Evolutionary conservation across 208 protist genomes (phyloP).

Genomic region (Strigomonas culicis): DNA sequence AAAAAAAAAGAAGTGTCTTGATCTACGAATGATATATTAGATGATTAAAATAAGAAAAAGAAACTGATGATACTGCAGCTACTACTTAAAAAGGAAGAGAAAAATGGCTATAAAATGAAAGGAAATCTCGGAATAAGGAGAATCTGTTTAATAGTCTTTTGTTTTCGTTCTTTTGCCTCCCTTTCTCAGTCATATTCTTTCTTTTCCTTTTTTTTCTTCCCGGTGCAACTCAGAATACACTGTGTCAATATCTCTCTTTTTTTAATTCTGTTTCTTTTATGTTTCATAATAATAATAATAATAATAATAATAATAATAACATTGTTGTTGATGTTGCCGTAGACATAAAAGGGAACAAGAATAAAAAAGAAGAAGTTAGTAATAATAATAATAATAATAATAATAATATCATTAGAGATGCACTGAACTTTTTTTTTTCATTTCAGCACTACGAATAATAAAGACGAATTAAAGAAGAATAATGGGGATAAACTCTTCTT

Average conservation of each 20-base stretch:
- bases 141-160: constrained; percentile 5
- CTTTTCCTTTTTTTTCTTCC: constrained; percentile 15
- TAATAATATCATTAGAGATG: background rate
- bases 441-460: background rate
- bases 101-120: background rate
- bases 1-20: constrained; percentile 4
- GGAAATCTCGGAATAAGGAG: background rate
- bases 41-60: background rate
- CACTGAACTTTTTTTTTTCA: background rate
- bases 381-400: constrained; percentile 2
- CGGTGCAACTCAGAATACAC: no score
- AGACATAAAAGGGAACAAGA: constrained; percentile 1
- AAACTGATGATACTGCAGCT: background rate
- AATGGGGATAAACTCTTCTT: background rate
- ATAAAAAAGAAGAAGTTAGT: background rate
- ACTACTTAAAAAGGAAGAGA: background rate
- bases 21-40: constrained; percentile 4
- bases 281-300: background rate
- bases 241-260: no score
- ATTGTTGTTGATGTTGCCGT: background rate
- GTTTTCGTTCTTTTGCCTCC: constrained; percentile 4
- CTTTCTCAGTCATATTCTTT: constrained; percentile 10
- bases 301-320: constrained; percentile 4
- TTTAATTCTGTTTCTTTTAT: background rate
- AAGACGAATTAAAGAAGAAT: background rate